Evolutionary conservation across 2,329 filamentous ascomycete genomes (phyloP).

Genomic region (Diplodia seriata): DNA sequence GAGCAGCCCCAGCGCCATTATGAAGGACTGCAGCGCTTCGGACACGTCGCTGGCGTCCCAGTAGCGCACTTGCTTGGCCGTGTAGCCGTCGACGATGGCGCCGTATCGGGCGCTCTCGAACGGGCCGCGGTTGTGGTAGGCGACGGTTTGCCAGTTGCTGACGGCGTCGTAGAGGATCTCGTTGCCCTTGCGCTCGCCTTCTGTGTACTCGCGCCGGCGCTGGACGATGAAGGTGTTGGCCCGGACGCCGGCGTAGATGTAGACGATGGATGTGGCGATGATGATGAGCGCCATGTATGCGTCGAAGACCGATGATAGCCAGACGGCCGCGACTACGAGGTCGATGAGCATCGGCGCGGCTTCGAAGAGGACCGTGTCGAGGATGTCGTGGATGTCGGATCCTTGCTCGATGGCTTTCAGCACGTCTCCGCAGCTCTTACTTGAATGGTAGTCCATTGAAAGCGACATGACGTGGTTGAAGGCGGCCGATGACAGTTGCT

Average conservation of each 20-base stretch:
- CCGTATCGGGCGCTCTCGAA: slow-evolving; percentile 62
- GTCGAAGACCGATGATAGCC: slow-evolving; percentile 68
- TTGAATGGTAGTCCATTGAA: slow-evolving; percentile 74
- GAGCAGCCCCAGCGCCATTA: slow-evolving; percentile 59
- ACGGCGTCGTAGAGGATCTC: slow-evolving; percentile 65
- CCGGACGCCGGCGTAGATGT: slow-evolving; percentile 58
- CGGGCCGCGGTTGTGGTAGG: slow-evolving; percentile 63
- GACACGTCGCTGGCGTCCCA: slow-evolving; percentile 37
- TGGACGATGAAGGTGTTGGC: slow-evolving; percentile 51
- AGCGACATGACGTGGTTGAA: slow-evolving; percentile 72
- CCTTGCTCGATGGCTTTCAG: slow-evolving; percentile 71
- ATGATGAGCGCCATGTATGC: slow-evolving; percentile 55
- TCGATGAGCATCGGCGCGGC: slow-evolving; percentile 69
- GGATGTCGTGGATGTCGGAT: slow-evolving; percentile 63
- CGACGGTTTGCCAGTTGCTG: slow-evolving; percentile 66
- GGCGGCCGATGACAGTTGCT: slow-evolving; percentile 65
- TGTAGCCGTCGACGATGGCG: slow-evolving; percentile 47
- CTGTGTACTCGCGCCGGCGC: slow-evolving; percentile 52
- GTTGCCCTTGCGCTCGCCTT: slow-evolving; percentile 57
- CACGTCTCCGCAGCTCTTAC: slow-evolving; percentile 68
- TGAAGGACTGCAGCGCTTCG: slow-evolving; percentile 52
- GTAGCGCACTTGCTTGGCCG: slow-evolving; percentile 43
- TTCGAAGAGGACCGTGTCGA: slow-evolving; percentile 66
- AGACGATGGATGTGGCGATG: slow-evolving; percentile 51
- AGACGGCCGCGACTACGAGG: slow-evolving; percentile 65